These are phyloP conservation scores for Globisporangium apiculatum DNA, from an alignment of 352 stramenopile species.

Conservation along the genomic window DNA sequence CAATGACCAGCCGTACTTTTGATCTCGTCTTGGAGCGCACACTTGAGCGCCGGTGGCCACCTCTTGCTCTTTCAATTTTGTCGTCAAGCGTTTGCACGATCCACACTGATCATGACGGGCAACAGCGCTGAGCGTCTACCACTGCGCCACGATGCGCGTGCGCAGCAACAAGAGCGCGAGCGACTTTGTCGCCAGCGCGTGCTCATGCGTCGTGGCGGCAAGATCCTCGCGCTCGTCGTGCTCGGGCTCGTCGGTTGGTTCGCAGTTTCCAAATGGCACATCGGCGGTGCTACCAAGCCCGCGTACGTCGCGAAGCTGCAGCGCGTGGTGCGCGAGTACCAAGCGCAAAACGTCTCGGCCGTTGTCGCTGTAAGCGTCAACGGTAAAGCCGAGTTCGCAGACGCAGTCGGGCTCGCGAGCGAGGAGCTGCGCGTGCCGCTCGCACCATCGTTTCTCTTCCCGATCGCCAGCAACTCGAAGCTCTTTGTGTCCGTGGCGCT, in stretches of 20 bases:
- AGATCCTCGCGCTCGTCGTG: background rate
- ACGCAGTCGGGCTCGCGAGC: conserved; percentile 31
- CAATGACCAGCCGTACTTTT: too few relatives aligned
- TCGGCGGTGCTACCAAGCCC: background rate
- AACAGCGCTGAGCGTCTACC: conserved; percentile 2
- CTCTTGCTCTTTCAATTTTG: too few relatives aligned
- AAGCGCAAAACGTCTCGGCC: conserved; percentile 25
- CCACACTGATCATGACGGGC: background rate
- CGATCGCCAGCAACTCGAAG: conserved; percentile 50
- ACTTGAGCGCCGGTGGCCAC: too few relatives aligned
- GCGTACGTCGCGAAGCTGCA: background rate
- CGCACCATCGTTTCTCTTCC: conserved; percentile 32
- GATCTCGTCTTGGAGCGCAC: too few relatives aligned
- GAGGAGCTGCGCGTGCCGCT: conserved; percentile 36
- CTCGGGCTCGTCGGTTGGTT: background rate
- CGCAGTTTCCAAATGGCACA: background rate
- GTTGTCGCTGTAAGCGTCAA: conserved; percentile 37
- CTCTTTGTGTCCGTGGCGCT: conserved; percentile 41
- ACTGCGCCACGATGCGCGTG: background rate
- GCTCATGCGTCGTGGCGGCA: background rate
- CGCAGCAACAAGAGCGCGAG: background rate
- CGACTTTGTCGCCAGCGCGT: background rate
- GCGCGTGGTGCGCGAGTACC: background rate
- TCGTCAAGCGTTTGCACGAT: background rate
- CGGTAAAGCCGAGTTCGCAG: conserved; percentile 30